Conservation (phyloP, 2,329 filamentous ascomycete species). For the Nigrograna mackinnonii region DNA sequence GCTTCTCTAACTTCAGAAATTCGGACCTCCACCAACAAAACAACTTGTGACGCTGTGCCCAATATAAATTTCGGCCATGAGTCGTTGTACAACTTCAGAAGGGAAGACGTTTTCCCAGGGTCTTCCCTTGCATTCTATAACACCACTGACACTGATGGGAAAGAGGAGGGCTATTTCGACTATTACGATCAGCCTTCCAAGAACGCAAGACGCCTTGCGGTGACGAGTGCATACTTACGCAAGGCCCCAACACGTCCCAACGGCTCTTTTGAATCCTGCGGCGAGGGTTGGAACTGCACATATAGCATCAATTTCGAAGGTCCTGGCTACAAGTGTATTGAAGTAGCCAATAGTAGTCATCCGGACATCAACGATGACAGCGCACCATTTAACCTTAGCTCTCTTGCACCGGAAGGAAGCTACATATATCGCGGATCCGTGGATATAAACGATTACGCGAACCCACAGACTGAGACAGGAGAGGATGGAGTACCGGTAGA, state of each 20-base stretch:
- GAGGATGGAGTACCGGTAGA: slow-evolving; percentile 24
- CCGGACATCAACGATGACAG: slow-evolving; percentile 11
- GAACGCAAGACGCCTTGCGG: slow-evolving; percentile 30
- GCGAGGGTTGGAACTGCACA: slow-evolving; percentile 39
- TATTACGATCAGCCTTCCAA: slow-evolving; percentile 43
- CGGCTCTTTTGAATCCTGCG: slow-evolving; percentile 31
- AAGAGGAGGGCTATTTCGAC: slow-evolving; percentile 30
- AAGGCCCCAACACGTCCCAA: slow-evolving; percentile 27
- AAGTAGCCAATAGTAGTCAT: slow-evolving; percentile 22
- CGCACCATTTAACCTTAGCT: slow-evolving; percentile 29
- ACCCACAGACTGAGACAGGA: slow-evolving; percentile 27
- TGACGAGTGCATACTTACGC: slow-evolving; percentile 36
- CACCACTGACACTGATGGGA: slow-evolving; percentile 31
- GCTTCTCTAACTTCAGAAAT: slow-evolving; percentile 38
- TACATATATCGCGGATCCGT: slow-evolving; percentile 34
- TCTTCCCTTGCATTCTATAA: slow-evolving; percentile 36
- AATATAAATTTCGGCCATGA: slow-evolving; percentile 38
- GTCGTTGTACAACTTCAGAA: slow-evolving; percentile 31
- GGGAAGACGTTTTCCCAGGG: slow-evolving; percentile 19
- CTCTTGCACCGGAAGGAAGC: slow-evolving; percentile 35
- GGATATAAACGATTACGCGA: slow-evolving; percentile 32
- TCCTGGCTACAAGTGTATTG: slow-evolving; percentile 41
- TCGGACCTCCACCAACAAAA: slow-evolving; percentile 13
- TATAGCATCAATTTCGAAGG: slow-evolving; percentile 37
- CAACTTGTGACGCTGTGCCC: slow-evolving; percentile 22